Evolutionary conservation across 345 rosid genomes (phyloP).

Genomic region (Erysimum cheiranthoides): DNA sequence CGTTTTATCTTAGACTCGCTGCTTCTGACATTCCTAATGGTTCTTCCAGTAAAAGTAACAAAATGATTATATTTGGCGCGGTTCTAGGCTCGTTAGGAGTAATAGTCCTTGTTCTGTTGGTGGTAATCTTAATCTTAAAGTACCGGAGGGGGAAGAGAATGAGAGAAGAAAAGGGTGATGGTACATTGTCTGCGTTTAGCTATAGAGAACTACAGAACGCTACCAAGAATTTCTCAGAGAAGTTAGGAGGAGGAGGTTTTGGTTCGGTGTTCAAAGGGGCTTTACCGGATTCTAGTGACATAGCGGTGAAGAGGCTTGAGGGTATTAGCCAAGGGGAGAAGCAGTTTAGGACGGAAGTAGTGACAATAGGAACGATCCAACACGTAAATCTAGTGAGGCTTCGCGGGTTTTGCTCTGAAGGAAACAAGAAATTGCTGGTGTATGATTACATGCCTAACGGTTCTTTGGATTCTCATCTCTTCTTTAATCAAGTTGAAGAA

Average conservation of each 20-base stretch:
- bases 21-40: slow-evolving; percentile 62
- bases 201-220: slow-evolving; percentile 71
- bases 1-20: slow-evolving; percentile 62
- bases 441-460: slow-evolving; percentile 85
- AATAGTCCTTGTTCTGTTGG: slow-evolving; percentile 40
- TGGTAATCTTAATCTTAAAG: slow-evolving; percentile 41
- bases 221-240: slow-evolving; percentile 78
- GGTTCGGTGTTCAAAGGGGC: slow-evolving; percentile 87
- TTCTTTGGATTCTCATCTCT: slow-evolving; percentile 70
- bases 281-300: slow-evolving; percentile 62
- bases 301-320: slow-evolving; percentile 88
- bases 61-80: slow-evolving; percentile 48
- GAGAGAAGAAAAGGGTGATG: slow-evolving; percentile 54
- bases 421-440: slow-evolving; percentile 62
- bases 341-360: slow-evolving; percentile 81
- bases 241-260: slow-evolving; percentile 85
- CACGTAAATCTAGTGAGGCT: slow-evolving; percentile 82
- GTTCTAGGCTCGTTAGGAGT: slow-evolving; percentile 49
- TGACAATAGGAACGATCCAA: slow-evolving; percentile 78
- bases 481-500: slow-evolving; percentile 38
- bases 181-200: slow-evolving; percentile 68
- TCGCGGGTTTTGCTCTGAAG: slow-evolving; percentile 86
- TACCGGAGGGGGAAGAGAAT: slow-evolving; percentile 44
- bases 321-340: slow-evolving; percentile 84
- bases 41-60: slow-evolving; percentile 43